Percentiles rank a stretch among this genome's conserved stretches.
phyloP scores from a whole-genome alignment of 345 rosid genomes.

The Leavenworthia alabamica region DNA sequence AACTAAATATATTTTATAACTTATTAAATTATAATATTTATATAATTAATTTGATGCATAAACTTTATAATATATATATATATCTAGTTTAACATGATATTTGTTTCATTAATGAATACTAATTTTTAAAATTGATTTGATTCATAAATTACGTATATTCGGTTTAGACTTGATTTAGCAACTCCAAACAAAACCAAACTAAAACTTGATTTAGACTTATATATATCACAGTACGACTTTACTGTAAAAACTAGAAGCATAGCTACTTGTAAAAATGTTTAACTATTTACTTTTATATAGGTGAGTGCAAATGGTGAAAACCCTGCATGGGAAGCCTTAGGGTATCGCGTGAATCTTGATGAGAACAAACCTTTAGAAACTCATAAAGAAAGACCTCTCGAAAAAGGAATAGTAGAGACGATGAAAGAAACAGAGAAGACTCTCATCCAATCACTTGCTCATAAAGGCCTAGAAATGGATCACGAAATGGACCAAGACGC shows the following conservation, averaged over 20 bases:
- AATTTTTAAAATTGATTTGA: too few relatives aligned
- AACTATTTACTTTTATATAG: constrained; percentile 31
- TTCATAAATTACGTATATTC: too few relatives aligned
- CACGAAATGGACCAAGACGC: constrained; percentile 23
- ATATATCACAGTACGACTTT: neutral
- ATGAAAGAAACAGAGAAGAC: constrained; percentile 38
- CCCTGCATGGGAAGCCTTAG: constrained; percentile 73
- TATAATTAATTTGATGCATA: too few relatives aligned
- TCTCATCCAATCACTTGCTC: constrained; percentile 40
- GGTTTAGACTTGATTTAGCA: too few relatives aligned
- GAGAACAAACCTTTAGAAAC: constrained; percentile 2
- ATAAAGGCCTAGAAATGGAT: constrained; percentile 50
- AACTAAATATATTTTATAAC: too few relatives aligned
- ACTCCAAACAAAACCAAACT: neutral
- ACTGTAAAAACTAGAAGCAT: neutral
- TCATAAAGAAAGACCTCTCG: constrained; percentile 52
- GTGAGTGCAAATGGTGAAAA: constrained; percentile 52
- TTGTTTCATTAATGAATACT: too few relatives aligned
- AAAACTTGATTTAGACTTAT: neutral
- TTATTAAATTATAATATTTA: too few relatives aligned
- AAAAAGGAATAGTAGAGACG: constrained; percentile 65
- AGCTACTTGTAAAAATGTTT: neutral
- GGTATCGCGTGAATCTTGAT: constrained; percentile 34
- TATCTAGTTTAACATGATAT: too few relatives aligned
- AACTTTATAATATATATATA: too few relatives aligned